Base-by-base conservation (phyloP, 345 rosid species). In the Balakata baccata region DNA sequence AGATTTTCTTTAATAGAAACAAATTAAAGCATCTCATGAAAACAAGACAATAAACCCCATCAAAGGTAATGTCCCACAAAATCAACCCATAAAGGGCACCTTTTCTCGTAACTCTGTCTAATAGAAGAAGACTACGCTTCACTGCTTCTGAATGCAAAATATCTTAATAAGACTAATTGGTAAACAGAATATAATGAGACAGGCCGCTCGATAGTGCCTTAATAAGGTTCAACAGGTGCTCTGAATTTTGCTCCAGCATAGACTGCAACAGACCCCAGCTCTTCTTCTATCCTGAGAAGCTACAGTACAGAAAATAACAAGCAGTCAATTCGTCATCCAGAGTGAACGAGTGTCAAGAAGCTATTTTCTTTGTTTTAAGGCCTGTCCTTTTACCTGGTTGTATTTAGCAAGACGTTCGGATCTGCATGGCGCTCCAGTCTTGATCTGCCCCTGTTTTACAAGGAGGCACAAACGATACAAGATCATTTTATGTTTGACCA, bases 401-500 rank as follows among this genome's bases (percentile, higher is more conserved):
- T 92, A 95, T 53, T 95, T 95, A 7, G 98, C 98, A 59, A 95
- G 92, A 64, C 98, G 89, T 87, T 95, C 99, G 0, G 99, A 95
- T 81, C 99, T 87, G 90, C 98, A 91, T 29, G 99, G 98, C 51
- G 98, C 98, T 70, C 99, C 99, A 0, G 99, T 95, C 83, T 95
- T 95, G 68, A 95, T 95, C 77, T 95, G 99, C 53, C 97, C 97
- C 98, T 95, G 86, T n/a, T 71, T 17, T 43, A 3, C 17, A 18
- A 11, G 56, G 14, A 38, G 18, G 14, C 29, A 59, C 39, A 46
- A 71, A 39, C 2, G 12, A 29, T 14, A 9, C 7, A 23, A 41
- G 10, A 49, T 71, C 37, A 56, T 2, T 52, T 17, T 7, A 11
- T 11, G 11, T 6, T 20, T 5, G 63, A 57, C 18, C 7, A 11